Evolutionary conservation across 805 yeast species (phyloP).

Genomic region (Teunomyces gatunensis): DNA sequence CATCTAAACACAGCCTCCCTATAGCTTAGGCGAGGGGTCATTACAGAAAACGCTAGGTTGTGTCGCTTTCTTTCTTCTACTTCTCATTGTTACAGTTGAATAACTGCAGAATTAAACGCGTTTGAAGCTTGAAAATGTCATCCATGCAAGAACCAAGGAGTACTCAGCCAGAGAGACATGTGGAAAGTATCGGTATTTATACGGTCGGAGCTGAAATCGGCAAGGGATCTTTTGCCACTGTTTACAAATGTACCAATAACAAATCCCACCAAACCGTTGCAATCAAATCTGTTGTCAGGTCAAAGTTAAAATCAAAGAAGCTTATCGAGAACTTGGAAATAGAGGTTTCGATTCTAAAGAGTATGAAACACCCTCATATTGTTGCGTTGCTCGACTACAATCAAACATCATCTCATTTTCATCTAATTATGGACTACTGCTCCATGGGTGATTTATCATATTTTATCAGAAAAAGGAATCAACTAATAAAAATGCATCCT

Average conservation of each 20-base stretch:
- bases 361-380: constrained; percentile 88
- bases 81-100: background rate
- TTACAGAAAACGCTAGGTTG: too few relatives aligned
- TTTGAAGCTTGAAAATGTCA: background rate
- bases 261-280: constrained; percentile 67
- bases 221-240: constrained; percentile 93
- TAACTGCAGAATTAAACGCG: background rate
- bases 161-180: background rate
- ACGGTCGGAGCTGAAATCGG: constrained; percentile 84
- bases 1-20: too few relatives aligned
- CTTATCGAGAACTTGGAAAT: constrained; percentile 87
- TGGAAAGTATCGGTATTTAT: constrained; percentile 43
- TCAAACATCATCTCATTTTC: constrained; percentile 75
- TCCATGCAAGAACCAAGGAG: background rate
- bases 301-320: constrained; percentile 80
- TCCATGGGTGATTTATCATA: constrained; percentile 91
- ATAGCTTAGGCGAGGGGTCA: too few relatives aligned
- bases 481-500: constrained; percentile 72
- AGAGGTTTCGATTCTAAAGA: constrained; percentile 85
- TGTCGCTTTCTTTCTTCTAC: background rate
- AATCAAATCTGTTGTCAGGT: constrained; percentile 80
- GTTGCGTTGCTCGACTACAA: constrained; percentile 83
- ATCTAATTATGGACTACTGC: constrained; percentile 94
- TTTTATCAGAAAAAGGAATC: constrained; percentile 74
- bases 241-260: constrained; percentile 74